A percentile compares a stretch with the other conserved stretches of the same genome.
These are phyloP conservation scores for Yarrowia divulgata DNA, from an alignment of 805 yeast genomes.

Conservation along the genomic window DNA sequence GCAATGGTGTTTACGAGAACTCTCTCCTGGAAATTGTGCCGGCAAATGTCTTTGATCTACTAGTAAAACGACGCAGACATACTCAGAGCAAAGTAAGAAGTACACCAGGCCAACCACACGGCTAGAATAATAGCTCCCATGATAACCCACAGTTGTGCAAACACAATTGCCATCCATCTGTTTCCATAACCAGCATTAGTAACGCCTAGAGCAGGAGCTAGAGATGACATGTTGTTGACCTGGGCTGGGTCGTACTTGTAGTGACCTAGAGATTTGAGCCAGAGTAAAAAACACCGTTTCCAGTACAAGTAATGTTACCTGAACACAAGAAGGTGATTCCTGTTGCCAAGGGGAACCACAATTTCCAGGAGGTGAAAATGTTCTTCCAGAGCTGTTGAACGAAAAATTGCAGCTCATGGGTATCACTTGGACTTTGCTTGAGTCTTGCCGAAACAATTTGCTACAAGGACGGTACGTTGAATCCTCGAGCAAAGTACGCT, in stretches of 20 bases:
- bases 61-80: neutral
- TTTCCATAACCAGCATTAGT: neutral
- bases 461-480: too few species aligned
- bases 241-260: neutral
- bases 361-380: neutral
- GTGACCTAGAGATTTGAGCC: neutral
- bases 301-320: neutral
- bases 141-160: neutral
- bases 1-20: neutral
- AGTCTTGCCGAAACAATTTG: neutral
- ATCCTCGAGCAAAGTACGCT: too few species aligned
- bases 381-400: neutral
- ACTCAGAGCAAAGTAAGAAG: neutral
- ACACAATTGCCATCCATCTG: neutral
- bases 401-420: neutral
- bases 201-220: neutral
- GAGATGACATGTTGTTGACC: neutral
- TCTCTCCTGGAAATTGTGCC: neutral
- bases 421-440: neutral
- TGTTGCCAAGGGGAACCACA: neutral
- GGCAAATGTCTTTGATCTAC: neutral
- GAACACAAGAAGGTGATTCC: neutral
- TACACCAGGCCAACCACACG: neutral
- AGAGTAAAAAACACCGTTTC: neutral
- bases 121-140: neutral